phyloP scores from a whole-genome alignment of 2,329 filamentous ascomycete species.

The Penicillium fuscoglaucum region DNA sequence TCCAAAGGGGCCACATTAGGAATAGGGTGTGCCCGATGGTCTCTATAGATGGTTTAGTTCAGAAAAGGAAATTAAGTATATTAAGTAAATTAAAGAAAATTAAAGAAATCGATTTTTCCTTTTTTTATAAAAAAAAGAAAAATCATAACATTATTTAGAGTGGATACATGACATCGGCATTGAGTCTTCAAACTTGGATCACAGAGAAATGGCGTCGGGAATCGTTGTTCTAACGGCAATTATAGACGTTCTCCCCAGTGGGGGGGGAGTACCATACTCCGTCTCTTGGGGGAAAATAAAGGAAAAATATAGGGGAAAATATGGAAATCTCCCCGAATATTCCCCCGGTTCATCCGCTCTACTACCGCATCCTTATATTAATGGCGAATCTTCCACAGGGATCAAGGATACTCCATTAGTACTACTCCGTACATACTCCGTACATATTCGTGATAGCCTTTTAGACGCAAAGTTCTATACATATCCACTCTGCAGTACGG shows the following conservation, averaged over 20 bases:
- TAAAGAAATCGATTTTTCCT: background rate
- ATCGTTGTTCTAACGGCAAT: slow-evolving; percentile 3
- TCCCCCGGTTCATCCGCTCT: slow-evolving; percentile 13
- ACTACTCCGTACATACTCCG: background rate
- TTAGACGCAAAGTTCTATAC: background rate
- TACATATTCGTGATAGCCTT: slow-evolving; percentile 2
- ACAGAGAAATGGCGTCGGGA: background rate
- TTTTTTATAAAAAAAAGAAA: too few relatives aligned
- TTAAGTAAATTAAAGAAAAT: too few relatives aligned
- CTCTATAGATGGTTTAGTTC: background rate
- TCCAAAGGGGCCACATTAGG: slow-evolving; percentile 8
- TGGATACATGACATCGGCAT: slow-evolving; percentile 3
- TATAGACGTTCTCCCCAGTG: background rate
- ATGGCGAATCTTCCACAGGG: slow-evolving; percentile 8
- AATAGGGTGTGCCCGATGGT: background rate
- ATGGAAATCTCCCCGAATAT: background rate
- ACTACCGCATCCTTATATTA: slow-evolving; percentile 17
- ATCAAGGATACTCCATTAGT: slow-evolving; percentile 1
- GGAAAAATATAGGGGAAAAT: background rate
- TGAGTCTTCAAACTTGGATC: background rate
- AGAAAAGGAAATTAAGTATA: background rate
- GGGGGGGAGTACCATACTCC: background rate
- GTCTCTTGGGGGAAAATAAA: background rate
- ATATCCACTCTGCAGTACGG: slow-evolving; percentile 9
- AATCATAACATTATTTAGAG: background rate